These are phyloP conservation scores for Naganishia vaughanmartiniae DNA, from an alignment of 768 basidiomycete species.

Conservation along the genomic window DNA sequence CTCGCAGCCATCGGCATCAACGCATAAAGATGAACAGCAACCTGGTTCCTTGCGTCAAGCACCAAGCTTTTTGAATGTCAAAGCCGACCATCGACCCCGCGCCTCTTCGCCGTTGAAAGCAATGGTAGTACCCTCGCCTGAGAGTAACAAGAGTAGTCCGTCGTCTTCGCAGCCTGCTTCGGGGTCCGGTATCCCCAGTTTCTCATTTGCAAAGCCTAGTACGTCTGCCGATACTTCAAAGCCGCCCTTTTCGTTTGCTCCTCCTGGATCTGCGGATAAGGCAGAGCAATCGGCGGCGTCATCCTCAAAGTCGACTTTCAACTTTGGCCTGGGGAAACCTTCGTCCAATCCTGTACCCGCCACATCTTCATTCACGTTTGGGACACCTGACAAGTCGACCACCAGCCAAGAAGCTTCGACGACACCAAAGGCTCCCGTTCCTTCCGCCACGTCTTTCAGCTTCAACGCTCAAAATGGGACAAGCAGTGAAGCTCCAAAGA, in stretches of 20 bases:
- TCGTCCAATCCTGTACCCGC: constrained; percentile 3
- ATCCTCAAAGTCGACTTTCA: not conserved
- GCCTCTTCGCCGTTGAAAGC: constrained; percentile 18
- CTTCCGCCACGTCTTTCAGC: not conserved
- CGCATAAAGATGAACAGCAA: not conserved
- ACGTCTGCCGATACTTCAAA: not conserved
- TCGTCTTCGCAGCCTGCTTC: not conserved
- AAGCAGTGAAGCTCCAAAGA: not conserved
- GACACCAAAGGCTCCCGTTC: constrained; percentile 10
- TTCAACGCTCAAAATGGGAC: not conserved
- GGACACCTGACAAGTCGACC: constrained; percentile 2
- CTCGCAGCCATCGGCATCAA: not conserved
- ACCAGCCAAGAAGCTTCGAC: not conserved
- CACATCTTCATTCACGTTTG: not conserved
- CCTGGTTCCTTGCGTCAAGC: not conserved
- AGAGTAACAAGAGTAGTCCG: not conserved
- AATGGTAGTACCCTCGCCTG: constrained; percentile 16
- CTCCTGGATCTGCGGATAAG: not conserved
- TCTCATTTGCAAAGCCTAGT: constrained; percentile 13
- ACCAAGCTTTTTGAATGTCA: constrained; percentile 16
- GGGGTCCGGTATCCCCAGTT: not conserved
- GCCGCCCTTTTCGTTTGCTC: constrained; percentile 2
- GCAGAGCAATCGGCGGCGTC: not conserved
- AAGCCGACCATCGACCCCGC: constrained; percentile 10
- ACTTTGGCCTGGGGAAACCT: constrained; percentile 19